Conservation (phyloP, 371 early-diverging fungal species). For the Blakeslea trispora region DNA sequence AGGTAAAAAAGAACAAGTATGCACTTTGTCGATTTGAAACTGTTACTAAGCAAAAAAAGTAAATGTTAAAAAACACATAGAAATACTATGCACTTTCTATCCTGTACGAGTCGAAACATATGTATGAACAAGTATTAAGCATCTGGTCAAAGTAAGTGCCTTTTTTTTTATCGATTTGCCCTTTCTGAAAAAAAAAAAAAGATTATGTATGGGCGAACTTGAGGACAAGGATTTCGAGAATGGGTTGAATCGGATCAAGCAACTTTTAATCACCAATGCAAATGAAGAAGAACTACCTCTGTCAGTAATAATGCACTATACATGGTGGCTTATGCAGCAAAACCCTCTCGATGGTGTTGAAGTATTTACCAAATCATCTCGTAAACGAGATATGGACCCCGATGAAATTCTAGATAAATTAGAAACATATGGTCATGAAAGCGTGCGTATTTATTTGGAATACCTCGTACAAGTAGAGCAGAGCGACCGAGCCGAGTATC, state of each 20-base stretch:
- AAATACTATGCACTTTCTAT: conserved; percentile 68
- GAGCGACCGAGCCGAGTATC: conserved; percentile 49
- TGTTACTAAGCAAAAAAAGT: conserved; percentile 2
- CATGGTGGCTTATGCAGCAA: conserved; percentile 61
- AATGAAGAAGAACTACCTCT: conserved; percentile 34
- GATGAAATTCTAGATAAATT: conserved; percentile 51
- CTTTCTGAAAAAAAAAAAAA: conserved; percentile 14
- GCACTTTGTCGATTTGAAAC: no score
- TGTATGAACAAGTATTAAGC: conserved; percentile 58
- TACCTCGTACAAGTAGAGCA: conserved; percentile 54
- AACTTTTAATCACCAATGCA: conserved; percentile 37
- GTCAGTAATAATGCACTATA: conserved; percentile 54
- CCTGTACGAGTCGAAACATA: conserved; percentile 58
- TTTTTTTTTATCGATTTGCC: background rate
- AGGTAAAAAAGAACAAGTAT: conserved; percentile 34
- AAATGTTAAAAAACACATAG: conserved; percentile 17
- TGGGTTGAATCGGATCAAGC: conserved; percentile 52
- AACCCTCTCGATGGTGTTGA: conserved; percentile 52
- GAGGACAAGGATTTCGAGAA: conserved; percentile 57
- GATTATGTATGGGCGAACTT: conserved; percentile 54
- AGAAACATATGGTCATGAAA: conserved; percentile 42
- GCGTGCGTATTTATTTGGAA: conserved; percentile 56
- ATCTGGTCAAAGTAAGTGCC: conserved; percentile 66
- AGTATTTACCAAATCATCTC: conserved; percentile 51
- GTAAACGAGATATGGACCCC: conserved; percentile 55